A percentile compares a stretch with the other conserved stretches of the same genome.
These are phyloP conservation scores for Fusarium anguioides DNA, from an alignment of 2,329 filamentous ascomycete species.

Conservation along the genomic window DNA sequence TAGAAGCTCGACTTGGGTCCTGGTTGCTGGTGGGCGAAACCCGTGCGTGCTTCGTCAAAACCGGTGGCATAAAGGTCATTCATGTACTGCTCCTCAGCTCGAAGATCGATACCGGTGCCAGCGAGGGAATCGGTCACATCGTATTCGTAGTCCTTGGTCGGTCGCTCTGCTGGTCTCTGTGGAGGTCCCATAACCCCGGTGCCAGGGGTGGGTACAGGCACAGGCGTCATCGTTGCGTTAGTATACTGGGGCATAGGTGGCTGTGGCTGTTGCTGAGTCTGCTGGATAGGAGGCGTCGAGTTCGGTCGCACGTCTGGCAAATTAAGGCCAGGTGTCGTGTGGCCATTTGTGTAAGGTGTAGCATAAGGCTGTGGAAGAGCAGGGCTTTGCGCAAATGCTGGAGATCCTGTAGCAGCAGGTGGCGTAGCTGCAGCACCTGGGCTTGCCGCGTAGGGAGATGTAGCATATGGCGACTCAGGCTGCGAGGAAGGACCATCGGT, in stretches of 20 bases:
- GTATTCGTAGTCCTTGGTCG: slow-evolving; percentile 71
- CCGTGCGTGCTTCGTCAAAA: slow-evolving; percentile 62
- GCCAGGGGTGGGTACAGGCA: slow-evolving; percentile 44
- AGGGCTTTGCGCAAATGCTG: slow-evolving; percentile 51
- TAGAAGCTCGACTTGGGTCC: slow-evolving; percentile 69
- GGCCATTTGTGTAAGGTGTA: slow-evolving; percentile 55
- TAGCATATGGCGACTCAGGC: slow-evolving; percentile 70
- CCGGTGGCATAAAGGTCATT: slow-evolving; percentile 71
- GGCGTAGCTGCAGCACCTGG: slow-evolving; percentile 57
- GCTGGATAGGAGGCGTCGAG: slow-evolving; percentile 48
- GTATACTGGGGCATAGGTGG: slow-evolving; percentile 44
- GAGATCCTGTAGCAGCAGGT: slow-evolving; percentile 52
- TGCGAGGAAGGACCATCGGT: slow-evolving; percentile 74
- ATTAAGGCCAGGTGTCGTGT: slow-evolving; percentile 50
- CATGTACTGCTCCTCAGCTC: slow-evolving; percentile 86
- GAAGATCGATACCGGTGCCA: slow-evolving; percentile 86
- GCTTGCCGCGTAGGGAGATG: slow-evolving; percentile 62
- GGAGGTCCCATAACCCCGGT: slow-evolving; percentile 65
- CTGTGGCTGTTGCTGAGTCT: slow-evolving; percentile 44
- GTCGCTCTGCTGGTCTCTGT: slow-evolving; percentile 70
- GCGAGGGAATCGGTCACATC: slow-evolving; percentile 86
- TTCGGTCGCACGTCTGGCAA: slow-evolving; percentile 51
- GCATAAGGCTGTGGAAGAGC: slow-evolving; percentile 49
- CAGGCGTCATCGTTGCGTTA: slow-evolving; percentile 38
- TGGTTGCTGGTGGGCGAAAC: slow-evolving; percentile 63